These are phyloP conservation scores for Vigna angularis DNA, from an alignment of 306 rosid species.

Conservation along the genomic window DNA sequence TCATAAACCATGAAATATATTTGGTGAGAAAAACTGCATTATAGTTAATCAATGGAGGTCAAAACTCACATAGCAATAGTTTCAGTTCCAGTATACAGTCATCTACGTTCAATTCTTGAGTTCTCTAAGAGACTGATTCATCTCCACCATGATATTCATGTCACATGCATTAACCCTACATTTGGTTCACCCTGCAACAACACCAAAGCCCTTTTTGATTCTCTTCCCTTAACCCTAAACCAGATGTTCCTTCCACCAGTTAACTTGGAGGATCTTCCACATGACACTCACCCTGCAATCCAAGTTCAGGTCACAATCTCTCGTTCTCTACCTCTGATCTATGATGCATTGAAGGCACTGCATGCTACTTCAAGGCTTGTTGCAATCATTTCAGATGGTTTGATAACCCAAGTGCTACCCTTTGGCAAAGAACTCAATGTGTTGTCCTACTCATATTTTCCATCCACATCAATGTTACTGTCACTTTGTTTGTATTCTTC, in stretches of 20 bases:
- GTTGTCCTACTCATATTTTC: slow-evolving; percentile 45
- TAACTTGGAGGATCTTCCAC: slow-evolving; percentile 3
- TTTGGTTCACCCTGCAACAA: slow-evolving; percentile 37
- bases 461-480: slow-evolving; percentile 51
- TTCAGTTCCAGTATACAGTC: slow-evolving; percentile 51
- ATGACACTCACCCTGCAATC: slow-evolving; percentile 31
- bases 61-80: slow-evolving; percentile 47
- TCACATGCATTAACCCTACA: slow-evolving; percentile 53
- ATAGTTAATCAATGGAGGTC: slow-evolving; percentile 28
- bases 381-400: slow-evolving; percentile 45
- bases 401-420: slow-evolving; percentile 35
- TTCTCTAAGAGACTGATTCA: slow-evolving; percentile 39
- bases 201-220: slow-evolving; percentile 39
- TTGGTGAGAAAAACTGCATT: not conserved
- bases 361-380: slow-evolving; percentile 3
- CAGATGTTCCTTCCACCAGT: slow-evolving; percentile 44
- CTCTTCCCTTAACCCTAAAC: slow-evolving; percentile 44
- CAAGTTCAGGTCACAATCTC: slow-evolving; percentile 22
- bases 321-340: slow-evolving; percentile 36
- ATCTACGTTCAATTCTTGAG: slow-evolving; percentile 46
- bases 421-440: slow-evolving; percentile 36
- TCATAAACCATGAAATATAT: not conserved
- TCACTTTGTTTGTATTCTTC: slow-evolving; percentile 49
- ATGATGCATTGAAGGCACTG: slow-evolving; percentile 22
- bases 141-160: slow-evolving; percentile 34